These are phyloP conservation scores for Dictyostelium citrinum DNA, from an alignment of 78 protist genomes.

Conservation along the genomic window DNA sequence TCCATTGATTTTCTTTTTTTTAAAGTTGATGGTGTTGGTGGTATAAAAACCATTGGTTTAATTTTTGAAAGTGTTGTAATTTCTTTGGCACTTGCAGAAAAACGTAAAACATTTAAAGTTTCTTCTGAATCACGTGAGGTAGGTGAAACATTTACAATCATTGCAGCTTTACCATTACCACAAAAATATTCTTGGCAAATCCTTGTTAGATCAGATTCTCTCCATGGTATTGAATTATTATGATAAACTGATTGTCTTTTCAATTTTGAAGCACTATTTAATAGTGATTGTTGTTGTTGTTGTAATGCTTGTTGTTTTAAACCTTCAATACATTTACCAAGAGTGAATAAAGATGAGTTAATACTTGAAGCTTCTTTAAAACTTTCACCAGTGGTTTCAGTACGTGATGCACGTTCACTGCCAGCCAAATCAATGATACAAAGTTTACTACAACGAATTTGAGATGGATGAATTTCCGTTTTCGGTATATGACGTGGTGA, in stretches of 20 bases:
- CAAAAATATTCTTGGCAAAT: constrained; percentile 83
- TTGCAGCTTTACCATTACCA: constrained; percentile 72
- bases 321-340: constrained; percentile 80
- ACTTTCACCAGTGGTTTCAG: constrained; percentile 67
- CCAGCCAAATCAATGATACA: constrained; percentile 90
- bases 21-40: background rate
- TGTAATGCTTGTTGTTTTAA: constrained; percentile 73
- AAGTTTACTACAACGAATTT: constrained; percentile 51
- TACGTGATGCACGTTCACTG: constrained; percentile 74
- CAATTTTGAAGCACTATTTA: background rate
- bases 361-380: constrained; percentile 83
- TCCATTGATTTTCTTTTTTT: constrained; percentile 51
- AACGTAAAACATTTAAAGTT: constrained; percentile 77
- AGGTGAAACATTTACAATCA: constrained; percentile 86
- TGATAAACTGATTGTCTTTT: background rate
- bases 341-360: constrained; percentile 80
- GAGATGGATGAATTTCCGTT: background rate
- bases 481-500: constrained; percentile 2
- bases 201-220: constrained; percentile 89
- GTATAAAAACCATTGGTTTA: background rate
- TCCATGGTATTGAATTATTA: constrained; percentile 80
- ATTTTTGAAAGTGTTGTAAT: constrained; percentile 64
- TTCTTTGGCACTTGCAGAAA: constrained; percentile 82
- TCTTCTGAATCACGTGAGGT: constrained; percentile 64
- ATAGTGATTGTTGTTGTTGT: constrained; percentile 1